These are phyloP conservation scores for Phycomyces nitens DNA, from an alignment of 192 early-diverging fungal species.

Conservation along the genomic window DNA sequence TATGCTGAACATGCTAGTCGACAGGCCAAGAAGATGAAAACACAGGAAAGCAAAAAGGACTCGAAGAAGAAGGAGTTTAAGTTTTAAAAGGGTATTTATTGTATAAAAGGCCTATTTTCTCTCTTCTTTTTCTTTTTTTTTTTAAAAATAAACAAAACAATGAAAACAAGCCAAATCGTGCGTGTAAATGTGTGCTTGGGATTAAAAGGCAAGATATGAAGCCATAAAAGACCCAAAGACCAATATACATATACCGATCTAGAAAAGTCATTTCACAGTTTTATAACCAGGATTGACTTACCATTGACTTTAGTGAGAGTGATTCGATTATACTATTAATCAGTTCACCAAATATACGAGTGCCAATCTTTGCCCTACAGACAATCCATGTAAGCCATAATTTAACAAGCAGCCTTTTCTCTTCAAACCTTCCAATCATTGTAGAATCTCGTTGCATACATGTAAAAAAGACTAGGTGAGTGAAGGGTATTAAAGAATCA, in stretches of 20 bases:
- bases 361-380: conserved; percentile 1
- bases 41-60: conserved; percentile 48
- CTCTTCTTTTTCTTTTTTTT: too few relatives aligned
- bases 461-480: background rate
- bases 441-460: too few relatives aligned
- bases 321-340: background rate
- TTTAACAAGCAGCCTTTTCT: too few relatives aligned
- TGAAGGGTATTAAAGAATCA: background rate
- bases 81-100: conserved; percentile 20
- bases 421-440: too few relatives aligned
- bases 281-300: background rate
- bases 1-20: conserved; percentile 77
- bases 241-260: conserved; percentile 4
- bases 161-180: background rate
- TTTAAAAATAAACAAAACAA: too few relatives aligned
- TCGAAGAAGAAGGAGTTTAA: conserved; percentile 40
- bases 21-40: conserved; percentile 68
- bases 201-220: background rate
- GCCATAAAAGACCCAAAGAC: conserved; percentile 1
- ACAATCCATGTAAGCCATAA: too few relatives aligned
- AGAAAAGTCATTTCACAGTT: background rate
- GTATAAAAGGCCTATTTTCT: too few relatives aligned
- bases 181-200: background rate
- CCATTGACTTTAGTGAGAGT: background rate
- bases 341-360: conserved; percentile 1